phyloP scores from a whole-genome alignment of 140 eudicot species.

The Stevia rebaudiana region DNA sequence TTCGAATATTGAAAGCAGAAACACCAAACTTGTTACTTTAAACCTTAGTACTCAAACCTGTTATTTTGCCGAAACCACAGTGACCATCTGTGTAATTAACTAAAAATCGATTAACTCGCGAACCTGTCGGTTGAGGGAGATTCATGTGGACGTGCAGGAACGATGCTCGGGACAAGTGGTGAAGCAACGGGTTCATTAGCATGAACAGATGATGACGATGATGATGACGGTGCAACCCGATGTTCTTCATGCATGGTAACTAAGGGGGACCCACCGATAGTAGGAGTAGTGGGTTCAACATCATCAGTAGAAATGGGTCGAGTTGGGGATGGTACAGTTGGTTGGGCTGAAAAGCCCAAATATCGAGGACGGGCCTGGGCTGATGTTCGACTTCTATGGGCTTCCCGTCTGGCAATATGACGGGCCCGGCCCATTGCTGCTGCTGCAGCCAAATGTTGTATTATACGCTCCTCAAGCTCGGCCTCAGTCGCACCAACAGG shows the following conservation, averaged over 20 bases:
- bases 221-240: slow-evolving; percentile 25
- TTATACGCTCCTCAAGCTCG: slow-evolving; percentile 94
- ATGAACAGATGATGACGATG: slow-evolving; percentile 40
- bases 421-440: slow-evolving; percentile 99
- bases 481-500: slow-evolving; percentile 84
- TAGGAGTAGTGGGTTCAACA: slow-evolving; percentile 45
- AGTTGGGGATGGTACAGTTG: slow-evolving; percentile 49
- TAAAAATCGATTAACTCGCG: neutral
- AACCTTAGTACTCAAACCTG: too few species aligned
- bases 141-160: slow-evolving; percentile 52
- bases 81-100: too few species aligned
- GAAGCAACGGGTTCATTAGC: slow-evolving; percentile 34
- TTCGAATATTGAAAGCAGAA: too few species aligned
- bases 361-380: slow-evolving; percentile 61
- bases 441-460: slow-evolving; percentile 97
- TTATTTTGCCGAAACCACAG: too few species aligned
- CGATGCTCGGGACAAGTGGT: slow-evolving; percentile 32
- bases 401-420: slow-evolving; percentile 80
- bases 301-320: slow-evolving; percentile 42
- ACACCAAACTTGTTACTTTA: too few species aligned
- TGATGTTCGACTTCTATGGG: slow-evolving; percentile 65
- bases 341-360: slow-evolving; percentile 71
- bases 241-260: slow-evolving; percentile 44
- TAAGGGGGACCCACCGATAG: slow-evolving; percentile 36
- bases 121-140: slow-evolving; percentile 52